Base-by-base conservation (phyloP, 179 eudicot species). In the Actinidia polygama region DNA sequence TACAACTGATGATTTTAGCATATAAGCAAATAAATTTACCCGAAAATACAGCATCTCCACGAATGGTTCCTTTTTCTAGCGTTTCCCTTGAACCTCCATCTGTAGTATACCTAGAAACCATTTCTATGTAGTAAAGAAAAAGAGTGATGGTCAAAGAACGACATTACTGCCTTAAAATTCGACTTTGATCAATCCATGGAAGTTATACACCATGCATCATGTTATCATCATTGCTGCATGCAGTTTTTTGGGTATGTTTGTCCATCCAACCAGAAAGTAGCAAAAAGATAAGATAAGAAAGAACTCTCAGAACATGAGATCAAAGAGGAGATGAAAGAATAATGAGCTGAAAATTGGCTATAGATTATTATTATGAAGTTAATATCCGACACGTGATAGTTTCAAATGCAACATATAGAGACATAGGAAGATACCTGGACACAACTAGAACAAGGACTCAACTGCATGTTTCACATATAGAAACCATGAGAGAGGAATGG, bases 41-140 rank as follows among this genome's bases (percentile, higher is more conserved):
- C 83, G 98, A 88, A 86, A 88, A 96, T 75, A 96, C 94, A 83
- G 85, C 63, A 84, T 88, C 88, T 83, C 94, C 94, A 7, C 80
- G 89, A 82, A 96, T 89, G 51, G 99, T 94, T 88, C 99, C 99
- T 89, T 92, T 96, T 90, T 91, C 88, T 77, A 96, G 97, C 87
- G 80, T 85, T 84, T 88, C 92, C 84, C 90, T 89, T 55, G 94
- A 78, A 77, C 99, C 99, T 85, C 99, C 98, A 85, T 96, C 95
- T 69, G 99, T 96, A 50, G 99, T 96, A 87, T 96, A 96, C 90
- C 99, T 96, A 84, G 63, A 79, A 82, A 83, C 62, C 26, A 79
- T 54, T 55, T 23, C 19, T 54, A 77, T 75, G 40, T 23, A 7
- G 69, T 77, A 59, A 77, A 82, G 18, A 61, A 36, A 72, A 72